phyloP scores from a whole-genome alignment of 148 eudicot species.

The Rhododendron vialii region DNA sequence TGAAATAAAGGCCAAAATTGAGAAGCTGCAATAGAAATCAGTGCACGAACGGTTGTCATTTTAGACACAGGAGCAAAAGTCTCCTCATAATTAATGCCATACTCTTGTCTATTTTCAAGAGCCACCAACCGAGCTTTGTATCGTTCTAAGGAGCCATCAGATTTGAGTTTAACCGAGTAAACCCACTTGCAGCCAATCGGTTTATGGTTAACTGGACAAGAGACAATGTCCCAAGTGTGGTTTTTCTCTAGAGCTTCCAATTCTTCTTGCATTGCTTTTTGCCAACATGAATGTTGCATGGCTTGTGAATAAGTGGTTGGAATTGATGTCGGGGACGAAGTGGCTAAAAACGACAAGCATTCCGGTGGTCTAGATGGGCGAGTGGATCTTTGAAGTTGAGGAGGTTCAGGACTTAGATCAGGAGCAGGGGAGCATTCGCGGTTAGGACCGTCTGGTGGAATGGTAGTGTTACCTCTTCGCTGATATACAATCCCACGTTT shows the following conservation, averaged over 20 bases:
- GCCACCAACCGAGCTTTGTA: neutral
- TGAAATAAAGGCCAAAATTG: neutral
- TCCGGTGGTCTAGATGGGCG: too few species aligned
- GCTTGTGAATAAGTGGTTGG: neutral
- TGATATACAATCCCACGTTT: neutral
- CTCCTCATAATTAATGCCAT: neutral
- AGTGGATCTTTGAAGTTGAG: neutral
- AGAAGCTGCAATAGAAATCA: neutral
- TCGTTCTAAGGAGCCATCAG: neutral
- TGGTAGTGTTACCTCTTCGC: neutral
- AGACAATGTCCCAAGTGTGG: neutral
- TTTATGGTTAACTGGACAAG: neutral
- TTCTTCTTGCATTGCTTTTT: neutral
- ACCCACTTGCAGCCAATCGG: neutral
- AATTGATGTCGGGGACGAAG: too few species aligned
- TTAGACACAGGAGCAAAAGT: neutral
- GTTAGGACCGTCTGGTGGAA: too few species aligned
- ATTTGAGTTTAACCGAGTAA: neutral
- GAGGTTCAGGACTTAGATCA: neutral
- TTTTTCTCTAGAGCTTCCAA: neutral
- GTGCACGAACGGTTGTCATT: neutral
- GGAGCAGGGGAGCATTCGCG: neutral
- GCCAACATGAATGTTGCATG: neutral
- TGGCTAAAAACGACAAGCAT: neutral
- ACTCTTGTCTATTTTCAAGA: neutral